A percentile compares a stretch with the other conserved stretches of the same genome.
These are phyloP conservation scores for Metschnikowia vanudenii DNA, from an alignment of 805 yeast genomes.

Conservation along the genomic window DNA sequence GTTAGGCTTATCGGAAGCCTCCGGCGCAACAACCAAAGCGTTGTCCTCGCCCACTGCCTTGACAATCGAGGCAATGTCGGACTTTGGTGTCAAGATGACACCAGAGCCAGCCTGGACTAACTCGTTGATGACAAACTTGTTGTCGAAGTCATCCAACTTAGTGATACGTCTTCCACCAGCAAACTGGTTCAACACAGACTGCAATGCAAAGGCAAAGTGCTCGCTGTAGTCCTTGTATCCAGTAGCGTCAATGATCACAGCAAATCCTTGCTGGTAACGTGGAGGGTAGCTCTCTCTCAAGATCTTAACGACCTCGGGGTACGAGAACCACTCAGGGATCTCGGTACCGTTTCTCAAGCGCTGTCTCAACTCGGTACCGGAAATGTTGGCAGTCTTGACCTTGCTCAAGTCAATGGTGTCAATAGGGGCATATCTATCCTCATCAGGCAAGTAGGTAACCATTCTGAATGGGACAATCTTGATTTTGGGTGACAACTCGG, in stretches of 20 bases:
- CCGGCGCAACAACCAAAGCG: conserved; percentile 43
- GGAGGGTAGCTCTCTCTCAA: conserved; percentile 93
- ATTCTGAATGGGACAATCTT: conserved; percentile 94
- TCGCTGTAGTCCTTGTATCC: conserved; percentile 28
- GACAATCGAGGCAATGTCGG: conserved; percentile 42
- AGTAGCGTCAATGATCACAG: conserved; percentile 48
- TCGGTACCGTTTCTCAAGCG: conserved; percentile 81
- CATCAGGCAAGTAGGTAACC: conserved; percentile 95
- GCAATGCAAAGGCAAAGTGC: conserved; percentile 72
- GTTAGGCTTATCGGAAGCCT: conserved; percentile 16
- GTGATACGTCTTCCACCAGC: conserved; percentile 81
- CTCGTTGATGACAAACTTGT: conserved; percentile 68
- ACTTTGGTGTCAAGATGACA: conserved; percentile 54
- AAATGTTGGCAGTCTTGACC: conserved; percentile 77
- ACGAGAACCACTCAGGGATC: conserved; percentile 96
- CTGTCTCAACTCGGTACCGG: conserved; percentile 92
- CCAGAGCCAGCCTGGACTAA: conserved; percentile 90
- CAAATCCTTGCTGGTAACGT: conserved; percentile 84
- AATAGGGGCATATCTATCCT: conserved; percentile 91
- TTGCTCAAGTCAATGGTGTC: conserved; percentile 81
- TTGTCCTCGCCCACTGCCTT: conserved; percentile 48
- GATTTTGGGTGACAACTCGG: conserved; percentile 66
- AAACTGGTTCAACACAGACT: conserved; percentile 86
- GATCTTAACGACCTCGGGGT: conserved; percentile 91
- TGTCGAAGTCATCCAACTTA: conserved; percentile 43